Evolutionary conservation across 2,329 filamentous ascomycete genomes (phyloP), one percentile per base, ranked within the genome.

Genomic region (Penicillium brasilianum): DNA sequence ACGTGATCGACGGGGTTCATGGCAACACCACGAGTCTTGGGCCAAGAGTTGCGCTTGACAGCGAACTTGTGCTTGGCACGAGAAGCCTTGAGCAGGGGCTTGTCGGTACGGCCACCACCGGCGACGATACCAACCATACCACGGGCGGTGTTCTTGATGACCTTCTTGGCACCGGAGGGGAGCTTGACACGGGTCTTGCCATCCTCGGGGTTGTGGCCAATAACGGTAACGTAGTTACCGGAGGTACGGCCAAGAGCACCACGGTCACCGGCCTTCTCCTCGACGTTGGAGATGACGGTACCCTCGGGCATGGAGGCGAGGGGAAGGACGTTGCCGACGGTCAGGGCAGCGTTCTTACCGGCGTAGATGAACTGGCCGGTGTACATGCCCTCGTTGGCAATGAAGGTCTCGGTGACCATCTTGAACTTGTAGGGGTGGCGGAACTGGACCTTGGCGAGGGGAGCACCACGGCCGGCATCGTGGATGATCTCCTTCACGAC

Each of bases 21-120:
- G 84, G 95, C 95, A 90, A 99, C 95, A 97, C 95, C 95, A 95
- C 95, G 94, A 88, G 95, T 99, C 92, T 96, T 97, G 85, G 95
- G 95, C 95, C 95, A 99, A 81, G 89, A 94, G 92, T 99, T 98
- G 82, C 95, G 93, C 93, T 99, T 99, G 86, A 97, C 96, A 76
- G 93, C 93, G 86, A 97, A 99, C 91, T 99, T 99, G 83, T 98
- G 94, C 92, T 98, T 99, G 79, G 95, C 95, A 81, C 95, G 92
- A 79, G 94, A 98, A 78, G 95, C 95, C 94, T 99, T 99, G 78
- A 99, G 87, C 81, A 99, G 87, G 77, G 95, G 95, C 89, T 99
- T 99, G 88, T 99, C 95, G 83, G 95, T 99, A 87, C 95, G 91
- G 83, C 95, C 95, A 88, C 95, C 95, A 86, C 95, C 95, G 79